phyloP scores from a whole-genome alignment of 83 land plant genomes.

The Larix sibirica region DNA sequence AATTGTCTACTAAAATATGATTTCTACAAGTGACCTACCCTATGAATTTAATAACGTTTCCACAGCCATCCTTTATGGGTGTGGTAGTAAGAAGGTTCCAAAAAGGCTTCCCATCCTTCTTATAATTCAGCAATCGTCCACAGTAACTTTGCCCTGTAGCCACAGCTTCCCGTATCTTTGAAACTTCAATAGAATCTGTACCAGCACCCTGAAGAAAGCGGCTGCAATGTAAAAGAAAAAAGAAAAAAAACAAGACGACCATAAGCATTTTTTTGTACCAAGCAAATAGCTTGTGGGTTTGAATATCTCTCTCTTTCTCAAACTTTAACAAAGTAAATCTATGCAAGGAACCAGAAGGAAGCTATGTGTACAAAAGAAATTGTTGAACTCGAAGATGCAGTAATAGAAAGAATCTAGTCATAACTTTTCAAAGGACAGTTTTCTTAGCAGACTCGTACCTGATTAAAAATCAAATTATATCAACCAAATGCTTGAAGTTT shows the following conservation, averaged over 20 bases:
- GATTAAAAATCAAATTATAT: too few species aligned
- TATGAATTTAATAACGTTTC: conserved; percentile 82
- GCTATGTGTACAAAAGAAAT: too few species aligned
- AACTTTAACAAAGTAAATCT: too few species aligned
- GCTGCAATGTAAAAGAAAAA: conserved; percentile 41
- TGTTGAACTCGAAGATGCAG: too few species aligned
- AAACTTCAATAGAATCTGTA: conserved; percentile 78
- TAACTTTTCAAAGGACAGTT: too few species aligned
- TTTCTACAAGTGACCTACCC: conserved; percentile 50
- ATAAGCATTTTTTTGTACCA: background rate
- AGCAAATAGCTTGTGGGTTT: background rate
- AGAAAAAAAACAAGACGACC: background rate
- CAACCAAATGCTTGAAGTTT: too few species aligned
- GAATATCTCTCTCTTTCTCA: too few species aligned
- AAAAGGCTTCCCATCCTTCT: conserved; percentile 93
- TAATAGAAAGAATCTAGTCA: too few species aligned
- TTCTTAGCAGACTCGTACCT: too few species aligned
- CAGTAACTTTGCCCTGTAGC: conserved; percentile 74
- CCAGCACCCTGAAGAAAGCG: conserved; percentile 95
- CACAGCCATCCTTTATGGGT: conserved; percentile 86
- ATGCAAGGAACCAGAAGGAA: too few species aligned
- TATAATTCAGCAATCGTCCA: conserved; percentile 93
- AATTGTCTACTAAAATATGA: background rate
- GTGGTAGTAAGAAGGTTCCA: conserved; percentile 97
- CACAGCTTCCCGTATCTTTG: conserved; percentile 68